Evolutionary conservation across 345 rosid species (phyloP), one percentile per base, ranked within the genome.

Genomic region (Eutrema yunnanense): DNA sequence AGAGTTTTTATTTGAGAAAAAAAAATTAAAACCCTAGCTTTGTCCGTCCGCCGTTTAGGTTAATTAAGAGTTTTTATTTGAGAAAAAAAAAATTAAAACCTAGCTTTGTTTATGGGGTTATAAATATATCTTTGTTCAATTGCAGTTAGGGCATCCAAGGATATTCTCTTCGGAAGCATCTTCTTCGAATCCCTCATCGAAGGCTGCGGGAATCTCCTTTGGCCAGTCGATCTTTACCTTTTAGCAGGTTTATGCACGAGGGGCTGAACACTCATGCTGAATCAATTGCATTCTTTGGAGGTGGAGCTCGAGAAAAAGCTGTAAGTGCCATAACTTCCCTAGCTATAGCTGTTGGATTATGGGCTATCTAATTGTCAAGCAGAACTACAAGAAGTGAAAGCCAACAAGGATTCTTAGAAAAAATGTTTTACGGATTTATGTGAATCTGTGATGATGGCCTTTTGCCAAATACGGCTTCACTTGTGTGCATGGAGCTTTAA

Each of bases 231-330:
- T n/a, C n/a, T n/a, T n/a, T n/a, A n/a, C n/a, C n/a, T n/a, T n/a
- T n/a, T n/a, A n/a, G 63, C 67, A 95, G 99, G 92, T 95, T 95
- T 86, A 92, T 95, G 99, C 99, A 92, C 80, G 99, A 95, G 84
- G 88, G 99, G 72, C 75, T 95, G 80, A 85, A 93, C 52, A 86
- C 90, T 9, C 99, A 95, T 87, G 99, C 98, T n/a, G 99, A 95
- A 74, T 95, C 98, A 54, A 83, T 95, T 69, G 99, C 99, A 64
- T 95, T 95, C 86, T 95, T 95, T 86, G 99, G 99, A 76, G 99
- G 99, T 62, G 99, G 99, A 74, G 84, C 91, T 56, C 87, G 98
- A 79, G 99, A 95, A 84, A 92, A 87, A 82, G 83, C 87, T 86
- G 99, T 95, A 87, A 95, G 98, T 76, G 36, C 62, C 50, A 12